Conservation (phyloP, 1,139 yeast genomes). For the Kodamaea plutei region DNA sequence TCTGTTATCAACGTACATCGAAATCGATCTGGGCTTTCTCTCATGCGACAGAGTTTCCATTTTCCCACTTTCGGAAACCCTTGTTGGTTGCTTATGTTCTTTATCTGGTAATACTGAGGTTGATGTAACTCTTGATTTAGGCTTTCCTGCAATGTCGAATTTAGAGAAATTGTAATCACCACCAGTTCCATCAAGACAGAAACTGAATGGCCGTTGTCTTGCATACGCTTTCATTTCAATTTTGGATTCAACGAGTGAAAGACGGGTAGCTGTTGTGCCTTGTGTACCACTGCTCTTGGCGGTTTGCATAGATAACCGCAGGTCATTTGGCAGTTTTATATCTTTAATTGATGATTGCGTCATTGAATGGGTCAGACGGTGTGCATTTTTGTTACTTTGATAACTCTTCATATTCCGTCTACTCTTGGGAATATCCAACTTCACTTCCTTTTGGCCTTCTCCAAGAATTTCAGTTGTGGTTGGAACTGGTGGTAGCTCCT, state of each 20-base stretch:
- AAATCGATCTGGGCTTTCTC: too few species aligned
- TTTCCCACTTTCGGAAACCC: too few species aligned
- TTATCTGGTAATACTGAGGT: too few species aligned
- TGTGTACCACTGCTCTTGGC: slow-evolving; percentile 2
- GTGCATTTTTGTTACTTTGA: too few species aligned
- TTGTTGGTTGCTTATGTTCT: too few species aligned
- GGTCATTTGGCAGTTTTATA: slow-evolving; percentile 5
- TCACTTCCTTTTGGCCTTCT: neutral
- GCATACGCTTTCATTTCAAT: slow-evolving; percentile 19
- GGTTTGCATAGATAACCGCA: slow-evolving; percentile 6
- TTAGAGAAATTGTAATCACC: slow-evolving; percentile 32
- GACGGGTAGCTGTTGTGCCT: slow-evolving; percentile 3
- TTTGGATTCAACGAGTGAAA: slow-evolving; percentile 11
- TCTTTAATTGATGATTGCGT: neutral
- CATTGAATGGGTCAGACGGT: too few species aligned
- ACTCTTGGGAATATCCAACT: slow-evolving; percentile 8
- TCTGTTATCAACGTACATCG: too few species aligned
- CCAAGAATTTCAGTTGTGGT: too few species aligned
- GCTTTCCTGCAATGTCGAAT: slow-evolving; percentile 9
- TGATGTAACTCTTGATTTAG: neutral
- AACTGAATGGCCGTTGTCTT: slow-evolving; percentile 30
- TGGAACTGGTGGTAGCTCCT: slow-evolving; percentile 9
- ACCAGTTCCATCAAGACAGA: slow-evolving; percentile 27
- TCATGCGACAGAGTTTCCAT: too few species aligned
- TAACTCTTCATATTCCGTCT: slow-evolving; percentile 11